Base-by-base conservation (phyloP, 805 yeast genomes). In the Kockiozyma suomiensis region DNA sequence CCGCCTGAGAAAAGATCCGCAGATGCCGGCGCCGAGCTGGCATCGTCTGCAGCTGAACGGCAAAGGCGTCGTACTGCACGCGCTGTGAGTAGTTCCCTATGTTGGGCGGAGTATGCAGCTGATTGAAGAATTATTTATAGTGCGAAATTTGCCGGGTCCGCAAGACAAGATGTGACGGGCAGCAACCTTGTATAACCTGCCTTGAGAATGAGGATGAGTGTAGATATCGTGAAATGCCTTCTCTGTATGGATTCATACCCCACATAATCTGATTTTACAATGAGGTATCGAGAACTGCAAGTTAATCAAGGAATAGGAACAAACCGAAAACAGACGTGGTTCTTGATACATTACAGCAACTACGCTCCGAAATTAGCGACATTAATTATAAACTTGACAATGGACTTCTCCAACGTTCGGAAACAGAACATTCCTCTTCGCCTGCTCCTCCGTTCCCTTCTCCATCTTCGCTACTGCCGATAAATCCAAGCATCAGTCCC, bases 11-110 rank as follows among this genome's bases (percentile, higher is more conserved):
- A 41, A 21, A 41, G 46, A 41, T n/a, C 28, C 3, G 26, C 46
- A 6, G 28, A 19, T 26, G 19, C 25, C 46, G 46, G 1, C 28
- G 46, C 12, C 46, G 46, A 30, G 33, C 19, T 28, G 28, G 28
- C 28, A 2, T 15, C 42, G 42, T 15, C 42, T 10, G 42, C 38
- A 33, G 42, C 28, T 3, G 52, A 37, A 17, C 42, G 52, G 5
- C 42, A 33, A 25, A 1, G 52, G 13, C 30, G 52, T 13, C 42
- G 52, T 10, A 35, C 15, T 49, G 42, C 42, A n/a, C 41, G 42
- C 25, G 52, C 42, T 33, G 52, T 49, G 49, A 45, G 49, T 28
- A n/a, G n/a, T n/a, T n/a, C n/a, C n/a, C n/a, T n/a, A n/a, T n/a
- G n/a, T n/a, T n/a, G n/a, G n/a, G n/a, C n/a, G n/a, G n/a, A n/a